A percentile compares a stretch with the other conserved stretches of the same genome.
These are phyloP conservation scores for Exophiala phaeomuriformis DNA, from an alignment of 2,329 filamentous ascomycete species.

Conservation along the genomic window DNA sequence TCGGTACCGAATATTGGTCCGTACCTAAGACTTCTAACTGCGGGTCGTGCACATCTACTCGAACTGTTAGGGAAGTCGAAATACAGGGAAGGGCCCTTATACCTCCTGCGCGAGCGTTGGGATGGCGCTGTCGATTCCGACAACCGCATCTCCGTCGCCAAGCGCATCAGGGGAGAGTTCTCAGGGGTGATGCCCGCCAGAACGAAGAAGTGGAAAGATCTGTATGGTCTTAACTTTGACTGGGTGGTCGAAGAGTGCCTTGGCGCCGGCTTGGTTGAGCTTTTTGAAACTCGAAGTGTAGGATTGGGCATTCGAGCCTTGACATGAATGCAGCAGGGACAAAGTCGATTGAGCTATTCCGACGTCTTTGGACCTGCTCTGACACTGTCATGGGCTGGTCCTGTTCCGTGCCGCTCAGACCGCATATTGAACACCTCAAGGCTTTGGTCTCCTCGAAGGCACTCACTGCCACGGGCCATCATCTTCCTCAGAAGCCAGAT, in stretches of 20 bases:
- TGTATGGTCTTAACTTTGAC: constrained; percentile 53
- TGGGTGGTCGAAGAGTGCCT: constrained; percentile 56
- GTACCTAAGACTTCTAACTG: constrained; percentile 51
- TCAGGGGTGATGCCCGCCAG: constrained; percentile 49
- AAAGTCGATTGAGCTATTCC: too few species aligned
- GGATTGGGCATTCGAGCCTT: constrained; percentile 45
- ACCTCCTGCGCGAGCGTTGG: constrained; percentile 54
- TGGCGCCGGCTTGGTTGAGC: constrained; percentile 53
- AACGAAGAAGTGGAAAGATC: constrained; percentile 57
- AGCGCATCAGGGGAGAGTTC: constrained; percentile 51
- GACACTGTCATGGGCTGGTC: too few species aligned
- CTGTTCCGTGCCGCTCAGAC: too few species aligned
- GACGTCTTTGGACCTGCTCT: too few species aligned
- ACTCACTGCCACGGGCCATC: too few species aligned
- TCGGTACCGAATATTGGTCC: constrained; percentile 54
- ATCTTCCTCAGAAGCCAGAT: too few species aligned
- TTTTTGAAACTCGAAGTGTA: constrained; percentile 58
- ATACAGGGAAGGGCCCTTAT: constrained; percentile 46
- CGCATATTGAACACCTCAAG: too few species aligned
- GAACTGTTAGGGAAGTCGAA: constrained; percentile 46
- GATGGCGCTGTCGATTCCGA: constrained; percentile 51
- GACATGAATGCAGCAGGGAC: constrained; percentile 6
- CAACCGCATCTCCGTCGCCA: constrained; percentile 41
- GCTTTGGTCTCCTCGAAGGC: too few species aligned
- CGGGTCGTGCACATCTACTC: constrained; percentile 50